Base-by-base conservation (phyloP, 805 yeast species). In the Sungouiella thailandica region DNA sequence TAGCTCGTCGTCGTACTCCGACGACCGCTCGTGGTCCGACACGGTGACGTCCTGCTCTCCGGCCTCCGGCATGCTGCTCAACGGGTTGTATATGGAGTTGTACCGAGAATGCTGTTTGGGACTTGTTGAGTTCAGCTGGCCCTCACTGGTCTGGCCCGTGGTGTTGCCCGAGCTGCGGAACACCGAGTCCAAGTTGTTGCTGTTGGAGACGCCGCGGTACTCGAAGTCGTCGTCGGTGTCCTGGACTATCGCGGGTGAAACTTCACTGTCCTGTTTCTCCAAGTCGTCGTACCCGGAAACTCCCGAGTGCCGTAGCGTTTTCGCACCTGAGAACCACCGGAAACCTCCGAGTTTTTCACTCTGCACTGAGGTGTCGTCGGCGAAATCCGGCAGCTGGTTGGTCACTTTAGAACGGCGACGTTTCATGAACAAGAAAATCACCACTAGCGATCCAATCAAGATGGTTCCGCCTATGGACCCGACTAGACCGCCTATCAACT, bases 401-500 rank as follows among this genome's bases (percentile, higher is more conserved):
- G 62, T 60, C 23, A 62, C 40, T 11, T 44, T 42, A 28, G 48
- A 45, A 41, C 53, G 54, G 23, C 65, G 48, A 33, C 49, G 55
- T 39, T 54, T 63, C 44, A 63, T 47, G 38, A 61, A 58, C 24
- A 66, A 44, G 34, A 65, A 57, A 12, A 65, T 39, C 9, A 59
- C 52, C 8, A 64, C 68, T 13, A 63, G 39, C 3, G 53, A 49
- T 1, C 67, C 69, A 28, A 66, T 57, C n/a, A 64, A 51, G 17
- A 66, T 56, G 13, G 67, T 55, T 9, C 72, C 72, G n/a, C 71
- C 72, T 16, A 66, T 58, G 2, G 69, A 62, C 0, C 72, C 72
- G n/a, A 66, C 71, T 11, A 66, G 47, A 1, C 72, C 71, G 3
- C 72, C 72, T 15, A 66, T 63, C 26, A 66, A 49, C 40, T 58